A percentile compares a stretch with the other conserved stretches of the same genome.
These are phyloP conservation scores for Trypanosoma conorhini DNA, from an alignment of 208 protist genomes.

Conservation along the genomic window DNA sequence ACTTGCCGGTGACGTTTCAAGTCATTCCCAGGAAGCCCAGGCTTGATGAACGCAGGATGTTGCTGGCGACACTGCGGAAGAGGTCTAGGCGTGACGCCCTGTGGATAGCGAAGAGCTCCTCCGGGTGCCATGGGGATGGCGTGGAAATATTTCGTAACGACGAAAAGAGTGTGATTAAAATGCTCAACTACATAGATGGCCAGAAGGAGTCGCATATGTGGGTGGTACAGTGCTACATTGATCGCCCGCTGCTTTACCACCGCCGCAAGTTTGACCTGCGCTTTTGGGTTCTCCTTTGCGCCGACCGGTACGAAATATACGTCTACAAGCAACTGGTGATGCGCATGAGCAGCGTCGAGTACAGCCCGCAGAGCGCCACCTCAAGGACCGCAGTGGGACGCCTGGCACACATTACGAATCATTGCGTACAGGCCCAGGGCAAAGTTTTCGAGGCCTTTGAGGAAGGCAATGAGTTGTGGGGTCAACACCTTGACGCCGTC, in stretches of 20 bases:
- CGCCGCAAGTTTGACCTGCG: constrained; percentile 72
- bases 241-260: constrained; percentile 58
- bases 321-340: constrained; percentile 81
- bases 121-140: constrained; percentile 74
- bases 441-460: constrained; percentile 40
- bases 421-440: constrained; percentile 49
- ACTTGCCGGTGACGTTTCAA: constrained; percentile 68
- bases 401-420: constrained; percentile 74
- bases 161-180: constrained; percentile 33
- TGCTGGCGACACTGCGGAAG: constrained; percentile 33
- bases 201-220: constrained; percentile 38
- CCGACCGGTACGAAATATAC: constrained; percentile 47
- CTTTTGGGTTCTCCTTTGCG: constrained; percentile 46
- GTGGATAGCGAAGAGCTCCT: constrained; percentile 85
- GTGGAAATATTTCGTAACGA: constrained; percentile 76
- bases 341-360: constrained; percentile 60
- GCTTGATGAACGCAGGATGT: constrained; percentile 48
- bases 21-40: constrained; percentile 44
- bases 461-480: constrained; percentile 78
- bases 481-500: constrained; percentile 75
- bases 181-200: constrained; percentile 57
- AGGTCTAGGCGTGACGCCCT: constrained; percentile 19
- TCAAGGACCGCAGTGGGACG: constrained; percentile 27
- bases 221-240: constrained; percentile 68
- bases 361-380: constrained; percentile 34